A percentile compares a stretch with the other conserved stretches of the same genome.
phyloP scores from a whole-genome alignment of 768 basidiomycete genomes.

The Boletus pseudopeckii region DNA sequence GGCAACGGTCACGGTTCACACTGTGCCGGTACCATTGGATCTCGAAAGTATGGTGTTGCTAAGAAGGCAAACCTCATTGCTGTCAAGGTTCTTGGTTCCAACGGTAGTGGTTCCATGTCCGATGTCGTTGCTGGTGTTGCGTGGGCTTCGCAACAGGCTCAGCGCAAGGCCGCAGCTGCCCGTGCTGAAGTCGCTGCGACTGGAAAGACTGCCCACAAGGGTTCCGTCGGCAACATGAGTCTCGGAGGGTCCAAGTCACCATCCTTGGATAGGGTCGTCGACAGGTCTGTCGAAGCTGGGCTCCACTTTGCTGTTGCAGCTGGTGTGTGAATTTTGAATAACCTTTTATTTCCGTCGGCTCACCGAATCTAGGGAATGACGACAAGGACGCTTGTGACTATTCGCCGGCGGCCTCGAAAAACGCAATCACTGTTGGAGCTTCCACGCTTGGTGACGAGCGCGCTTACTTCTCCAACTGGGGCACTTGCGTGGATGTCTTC shows the following conservation, averaged over 20 bases:
- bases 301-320: conserved; percentile 98
- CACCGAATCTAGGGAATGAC: conserved; percentile 56
- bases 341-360: not conserved
- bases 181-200: conserved; percentile 64
- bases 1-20: conserved; percentile 96
- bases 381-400: conserved; percentile 88
- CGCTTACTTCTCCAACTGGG: conserved; percentile 92
- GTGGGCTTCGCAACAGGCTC: conserved; percentile 63
- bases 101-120: conserved; percentile 92
- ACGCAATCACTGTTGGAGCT: conserved; percentile 93
- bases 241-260: conserved; percentile 93
- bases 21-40: conserved; percentile 96
- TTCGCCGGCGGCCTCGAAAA: conserved; percentile 87
- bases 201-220: conserved; percentile 83
- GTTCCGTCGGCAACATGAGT: conserved; percentile 96
- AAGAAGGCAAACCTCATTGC: conserved; percentile 88
- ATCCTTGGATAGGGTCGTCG: conserved; percentile 80
- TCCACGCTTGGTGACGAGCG: conserved; percentile 77
- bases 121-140: conserved; percentile 88
- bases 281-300: conserved; percentile 77
- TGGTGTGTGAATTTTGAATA: conserved; percentile 45
- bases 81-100: conserved; percentile 92
- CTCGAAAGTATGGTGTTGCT: conserved; percentile 89
- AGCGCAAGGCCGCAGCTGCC: conserved; percentile 56
- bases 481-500: conserved; percentile 88